Conservation (phyloP, 306 rosid genomes). For the Inga leiocalycina region DNA sequence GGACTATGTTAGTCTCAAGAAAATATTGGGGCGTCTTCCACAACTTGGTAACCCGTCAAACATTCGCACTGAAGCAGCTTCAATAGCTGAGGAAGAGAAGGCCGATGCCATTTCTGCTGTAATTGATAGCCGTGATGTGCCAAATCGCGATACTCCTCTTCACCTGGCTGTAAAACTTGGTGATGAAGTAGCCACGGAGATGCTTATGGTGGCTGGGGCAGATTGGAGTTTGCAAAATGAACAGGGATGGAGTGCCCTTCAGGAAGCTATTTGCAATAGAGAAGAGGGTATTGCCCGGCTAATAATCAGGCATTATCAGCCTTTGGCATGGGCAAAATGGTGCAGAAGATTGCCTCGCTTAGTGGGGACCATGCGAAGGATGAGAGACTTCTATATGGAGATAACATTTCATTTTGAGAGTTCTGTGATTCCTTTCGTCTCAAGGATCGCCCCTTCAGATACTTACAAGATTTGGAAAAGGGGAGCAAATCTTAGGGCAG, state of each 20-base stretch:
- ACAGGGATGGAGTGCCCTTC: slow-evolving; percentile 98
- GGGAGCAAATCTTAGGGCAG: slow-evolving; percentile 97
- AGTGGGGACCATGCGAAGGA: slow-evolving; percentile 83
- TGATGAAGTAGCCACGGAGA: slow-evolving; percentile 75
- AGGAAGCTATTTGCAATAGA: slow-evolving; percentile 91
- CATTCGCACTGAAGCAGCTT: slow-evolving; percentile 66
- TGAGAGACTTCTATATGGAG: slow-evolving; percentile 99
- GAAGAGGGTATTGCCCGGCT: slow-evolving; percentile 84
- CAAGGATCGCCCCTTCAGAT: slow-evolving; percentile 97
- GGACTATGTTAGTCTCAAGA: slow-evolving; percentile 77
- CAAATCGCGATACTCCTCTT: slow-evolving; percentile 87
- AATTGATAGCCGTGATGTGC: slow-evolving; percentile 90
- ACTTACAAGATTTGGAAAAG: slow-evolving; percentile 97
- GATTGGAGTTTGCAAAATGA: slow-evolving; percentile 99
- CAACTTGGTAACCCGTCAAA: slow-evolving; percentile 66
- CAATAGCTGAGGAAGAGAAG: slow-evolving; percentile 83
- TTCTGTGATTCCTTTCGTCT: slow-evolving; percentile 96
- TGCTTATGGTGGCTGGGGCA: slow-evolving; percentile 95
- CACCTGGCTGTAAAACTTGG: slow-evolving; percentile 92
- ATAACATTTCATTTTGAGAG: slow-evolving; percentile 97
- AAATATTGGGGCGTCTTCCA: slow-evolving; percentile 65
- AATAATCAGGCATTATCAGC: slow-evolving; percentile 91
- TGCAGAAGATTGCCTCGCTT: slow-evolving; percentile 97
- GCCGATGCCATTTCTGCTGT: slow-evolving; percentile 78
- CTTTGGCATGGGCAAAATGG: slow-evolving; percentile 99